Base-by-base conservation (phyloP, 331 rosid genomes). In the Telfairia occidentalis region DNA sequence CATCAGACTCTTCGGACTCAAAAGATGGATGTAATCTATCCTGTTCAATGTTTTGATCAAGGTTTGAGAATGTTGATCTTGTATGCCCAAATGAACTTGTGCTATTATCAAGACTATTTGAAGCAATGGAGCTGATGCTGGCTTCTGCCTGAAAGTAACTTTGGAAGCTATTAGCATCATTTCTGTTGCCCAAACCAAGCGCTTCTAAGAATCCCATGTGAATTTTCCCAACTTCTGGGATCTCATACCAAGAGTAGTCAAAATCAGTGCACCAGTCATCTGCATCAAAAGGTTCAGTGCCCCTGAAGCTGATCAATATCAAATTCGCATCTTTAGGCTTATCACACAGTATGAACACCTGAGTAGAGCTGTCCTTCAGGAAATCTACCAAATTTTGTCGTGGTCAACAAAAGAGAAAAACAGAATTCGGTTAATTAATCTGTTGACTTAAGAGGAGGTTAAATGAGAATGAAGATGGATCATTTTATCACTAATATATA, bases 191-290 rank as follows among this genome's bases (percentile, higher is more conserved):
- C 59, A 92, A 76, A 59, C 97, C 97, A 32, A 92, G 84, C 77
- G 97, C 96, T 82, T 92, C 96, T 34, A 90, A 75, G 85, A 92
- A 92, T 6, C 97, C 97, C 73, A 86, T 83, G 79, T 92, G 96
- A 53, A 92, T 65, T 84, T 87, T 92, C 2, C 97, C 97, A 59
- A 85, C 42, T 18, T 85, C 45, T 0, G 94, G 92, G 45, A 87
- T 84, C 64, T 87, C 90, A 77, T 85, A 92, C 94, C 96, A 90
- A 42, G 96, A 90, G 83, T 85, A 88, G 74, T 88, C 97, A 71
- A 90, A 87, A 78, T 92, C 97, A n/a, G 94, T 87, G 48, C 79
- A 61, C 97, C 96, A 92, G 72, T 87, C 94, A 80, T 88, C 82
- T 0, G 94, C 90, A 78, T 85, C 87, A 76, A 92, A 90, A 72